These are phyloP conservation scores for Fomitopsis betulina DNA, from an alignment of 1,284 basidiomycete species.

Conservation along the genomic window DNA sequence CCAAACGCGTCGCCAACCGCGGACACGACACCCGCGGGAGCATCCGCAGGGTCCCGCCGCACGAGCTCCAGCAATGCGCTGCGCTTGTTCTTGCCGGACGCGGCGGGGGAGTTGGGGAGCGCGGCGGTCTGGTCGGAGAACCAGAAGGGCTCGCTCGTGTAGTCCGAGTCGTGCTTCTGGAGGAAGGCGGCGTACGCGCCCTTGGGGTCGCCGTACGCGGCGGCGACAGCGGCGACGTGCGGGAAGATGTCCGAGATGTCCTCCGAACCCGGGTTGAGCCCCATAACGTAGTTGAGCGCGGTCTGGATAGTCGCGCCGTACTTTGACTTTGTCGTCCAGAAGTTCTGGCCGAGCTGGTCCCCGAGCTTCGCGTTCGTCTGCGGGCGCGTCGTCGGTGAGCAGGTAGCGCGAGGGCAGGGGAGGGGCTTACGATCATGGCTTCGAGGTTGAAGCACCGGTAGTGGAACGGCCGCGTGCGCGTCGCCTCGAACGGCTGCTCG, in stretches of 20 bases:
- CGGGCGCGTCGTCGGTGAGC: not conserved
- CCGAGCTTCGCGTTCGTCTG: conserved; percentile 53
- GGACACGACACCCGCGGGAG: not conserved
- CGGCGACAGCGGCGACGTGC: conserved; percentile 48
- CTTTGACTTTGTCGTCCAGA: conserved; percentile 47
- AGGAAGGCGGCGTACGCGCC: conserved; percentile 49
- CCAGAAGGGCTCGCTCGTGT: conserved; percentile 41
- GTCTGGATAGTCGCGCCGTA: conserved; percentile 52
- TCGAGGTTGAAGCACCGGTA: conserved; percentile 65
- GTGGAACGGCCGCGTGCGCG: conserved; percentile 58
- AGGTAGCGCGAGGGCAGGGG: not conserved
- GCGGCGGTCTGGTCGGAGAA: conserved; percentile 45
- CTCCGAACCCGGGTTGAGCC: conserved; percentile 39
- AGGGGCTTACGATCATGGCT: conserved; percentile 49
- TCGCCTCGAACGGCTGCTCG: conserved; percentile 59
- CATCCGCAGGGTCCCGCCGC: not conserved
- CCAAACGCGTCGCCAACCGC: conserved; percentile 3
- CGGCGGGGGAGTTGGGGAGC: conserved; percentile 26
- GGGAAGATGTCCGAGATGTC: conserved; percentile 41
- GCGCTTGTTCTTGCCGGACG: conserved; percentile 13
- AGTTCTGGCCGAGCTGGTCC: conserved; percentile 44
- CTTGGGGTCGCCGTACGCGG: conserved; percentile 52
- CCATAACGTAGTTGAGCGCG: conserved; percentile 52
- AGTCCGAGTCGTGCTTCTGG: conserved; percentile 35
- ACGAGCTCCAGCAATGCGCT: not conserved